Conservation (phyloP, 345 rosid genomes). For the Moricandia moricandioides region DNA sequence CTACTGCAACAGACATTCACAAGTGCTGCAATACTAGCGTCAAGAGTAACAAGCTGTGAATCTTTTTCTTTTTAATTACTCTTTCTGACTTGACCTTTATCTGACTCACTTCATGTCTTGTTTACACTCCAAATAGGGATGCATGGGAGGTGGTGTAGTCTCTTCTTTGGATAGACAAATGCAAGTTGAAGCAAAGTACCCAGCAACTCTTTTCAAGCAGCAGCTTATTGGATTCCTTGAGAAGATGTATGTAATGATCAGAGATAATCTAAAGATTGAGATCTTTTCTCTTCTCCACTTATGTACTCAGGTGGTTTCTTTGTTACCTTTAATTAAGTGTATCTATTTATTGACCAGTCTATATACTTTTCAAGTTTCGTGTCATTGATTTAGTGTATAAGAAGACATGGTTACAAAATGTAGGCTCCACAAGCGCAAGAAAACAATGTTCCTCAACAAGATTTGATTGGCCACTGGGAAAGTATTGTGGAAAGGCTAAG, state of each 20-base stretch:
- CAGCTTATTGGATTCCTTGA: slow-evolving; percentile 98
- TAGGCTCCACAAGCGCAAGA: slow-evolving; percentile 98
- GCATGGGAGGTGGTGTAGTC: slow-evolving; percentile 71
- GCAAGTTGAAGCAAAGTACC: slow-evolving; percentile 97
- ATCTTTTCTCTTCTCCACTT: slow-evolving; percentile 88
- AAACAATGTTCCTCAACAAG: slow-evolving; percentile 93
- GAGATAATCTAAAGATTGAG: slow-evolving; percentile 95
- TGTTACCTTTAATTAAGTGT: slow-evolving; percentile 16
- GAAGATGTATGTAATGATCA: slow-evolving; percentile 97
- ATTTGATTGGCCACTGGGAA: slow-evolving; percentile 95
- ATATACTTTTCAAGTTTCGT: slow-evolving; percentile 7
- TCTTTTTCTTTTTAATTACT: not conserved
- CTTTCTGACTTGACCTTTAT: slow-evolving; percentile 2
- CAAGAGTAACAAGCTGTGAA: slow-evolving; percentile 58
- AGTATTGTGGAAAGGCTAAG: slow-evolving; percentile 87
- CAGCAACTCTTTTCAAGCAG: slow-evolving; percentile 90
- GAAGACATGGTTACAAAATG: slow-evolving; percentile 18
- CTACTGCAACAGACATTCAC: slow-evolving; percentile 95
- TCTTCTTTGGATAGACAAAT: slow-evolving; percentile 72
- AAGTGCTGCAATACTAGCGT: slow-evolving; percentile 64
- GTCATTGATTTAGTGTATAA: not conserved
- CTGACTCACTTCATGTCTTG: slow-evolving; percentile 5
- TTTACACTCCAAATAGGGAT: slow-evolving; percentile 53
- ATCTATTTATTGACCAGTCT: not conserved
- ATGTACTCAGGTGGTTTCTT: slow-evolving; percentile 78